Base-by-base conservation (phyloP, 345 rosid genomes). In the Carallia pectinifolia region DNA sequence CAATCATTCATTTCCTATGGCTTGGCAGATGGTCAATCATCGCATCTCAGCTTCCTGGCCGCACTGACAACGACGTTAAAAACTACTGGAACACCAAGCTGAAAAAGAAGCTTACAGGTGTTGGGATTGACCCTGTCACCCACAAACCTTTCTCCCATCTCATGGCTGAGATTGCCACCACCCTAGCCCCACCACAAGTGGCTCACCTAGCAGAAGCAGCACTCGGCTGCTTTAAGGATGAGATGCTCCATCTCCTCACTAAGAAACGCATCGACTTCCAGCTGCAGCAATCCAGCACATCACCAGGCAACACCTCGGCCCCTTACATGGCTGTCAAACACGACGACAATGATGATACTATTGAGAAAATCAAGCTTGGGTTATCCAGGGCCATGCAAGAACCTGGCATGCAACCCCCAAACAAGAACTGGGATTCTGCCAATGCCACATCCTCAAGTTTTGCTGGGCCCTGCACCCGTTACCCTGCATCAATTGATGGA, bases 221-320 rank as follows among this genome's bases (percentile, higher is more conserved):
- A 1, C 91, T 96, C 2, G 98, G 98, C 38, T 96, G 98, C 88
- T 96, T 95, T 81, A 92, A 95, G 65, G 99, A 95, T 69, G 99
- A 95, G 70, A 95, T 95, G 98, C 94, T 91, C 65, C 98, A 89
- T 81, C 91, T 92, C 73, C 96, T 95, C 65, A 89, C 98, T 59
- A 95, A 89, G 89, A 95, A 89, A 72, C 85, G 89, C 19, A 84
- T 95, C 19, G 91, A 89, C 74, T 88, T 86, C 83, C 93, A 92
- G 79, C 85, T 85, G 71, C 84, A 88, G 61, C 88, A 81, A 71
- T 70, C 85, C 12, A 82, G 78, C 53, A 9, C 68, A 12, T 72
- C 69, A 53, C 71, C 72, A n/a, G 77, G 81, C 62, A 84, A 73
- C 63, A 66, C 72, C 48, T 9, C 84, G 7, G 63, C 77, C 50